Evolutionary conservation across 2,329 filamentous ascomycete genomes (phyloP).

Genomic region (Monilinia vaccinii-corymbosi): DNA sequence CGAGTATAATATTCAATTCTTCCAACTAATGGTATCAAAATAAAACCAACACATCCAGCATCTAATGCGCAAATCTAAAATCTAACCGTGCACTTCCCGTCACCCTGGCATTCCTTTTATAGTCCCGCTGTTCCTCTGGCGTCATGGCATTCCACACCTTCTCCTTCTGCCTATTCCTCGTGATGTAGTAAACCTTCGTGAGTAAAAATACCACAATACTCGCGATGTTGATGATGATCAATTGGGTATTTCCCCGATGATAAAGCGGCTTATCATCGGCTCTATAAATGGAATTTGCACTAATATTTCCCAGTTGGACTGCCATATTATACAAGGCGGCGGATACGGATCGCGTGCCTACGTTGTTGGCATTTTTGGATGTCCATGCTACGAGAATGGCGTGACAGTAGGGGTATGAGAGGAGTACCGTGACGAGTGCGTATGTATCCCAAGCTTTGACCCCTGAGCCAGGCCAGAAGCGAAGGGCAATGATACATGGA

Average conservation of each 20-base stretch:
- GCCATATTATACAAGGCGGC: conserved; percentile 50
- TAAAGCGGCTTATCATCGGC: conserved; percentile 47
- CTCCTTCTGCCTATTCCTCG: conserved; percentile 35
- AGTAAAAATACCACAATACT: conserved; percentile 41
- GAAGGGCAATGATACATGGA: conserved; percentile 32
- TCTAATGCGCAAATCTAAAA: conserved; percentile 32
- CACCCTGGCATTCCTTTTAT: conserved; percentile 32
- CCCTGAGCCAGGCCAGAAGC: conserved; percentile 23
- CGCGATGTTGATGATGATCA: conserved; percentile 40
- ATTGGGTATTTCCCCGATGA: conserved; percentile 45
- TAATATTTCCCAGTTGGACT: conserved; percentile 34
- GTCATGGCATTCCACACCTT: conserved; percentile 37
- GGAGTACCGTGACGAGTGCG: conserved; percentile 28
- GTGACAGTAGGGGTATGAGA: conserved; percentile 26
- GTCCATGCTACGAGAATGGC: conserved; percentile 34
- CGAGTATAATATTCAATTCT: too few species aligned
- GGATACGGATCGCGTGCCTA: conserved; percentile 53
- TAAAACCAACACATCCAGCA: background rate
- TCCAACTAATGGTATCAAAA: too few species aligned
- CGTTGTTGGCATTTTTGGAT: conserved; percentile 50
- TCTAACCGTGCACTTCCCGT: conserved; percentile 33
- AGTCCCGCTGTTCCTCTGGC: conserved; percentile 30
- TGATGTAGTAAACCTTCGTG: conserved; percentile 41
- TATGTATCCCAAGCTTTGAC: conserved; percentile 31
- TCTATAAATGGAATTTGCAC: conserved; percentile 39